Evolutionary conservation across 225 moss, liverwort and hornwort species (phyloP), one percentile per base, ranked within the genome.

Genomic region (Polytrichum formosum): DNA sequence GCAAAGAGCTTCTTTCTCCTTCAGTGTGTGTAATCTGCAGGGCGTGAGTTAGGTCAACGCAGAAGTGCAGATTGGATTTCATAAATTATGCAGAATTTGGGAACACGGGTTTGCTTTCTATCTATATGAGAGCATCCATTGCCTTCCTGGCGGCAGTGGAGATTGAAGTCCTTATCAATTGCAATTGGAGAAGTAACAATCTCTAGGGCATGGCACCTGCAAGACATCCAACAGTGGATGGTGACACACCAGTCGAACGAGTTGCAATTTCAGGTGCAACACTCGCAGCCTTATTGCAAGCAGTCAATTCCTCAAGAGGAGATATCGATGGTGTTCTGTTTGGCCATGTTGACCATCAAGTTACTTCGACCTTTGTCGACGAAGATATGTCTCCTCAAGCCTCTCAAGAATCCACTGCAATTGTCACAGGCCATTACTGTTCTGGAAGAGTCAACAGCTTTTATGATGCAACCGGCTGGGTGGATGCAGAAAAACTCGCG

Each of bases 261-360:
- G 87, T 98, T 66, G 90, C 91, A 22, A 76, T 98, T 17, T 92
- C 92, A 18, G 98, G 98, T 58, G 90, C 98, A 8, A 94, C 92
- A 74, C 81, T 98, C 26, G 91, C 98, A 60, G 94, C 88, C 62
- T 89, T 98, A 55, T 83, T 98, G 87, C 91, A 94, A 69, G 91
- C 92, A 33, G 87, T 90, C 16, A 90, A 88, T 59, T 85, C 91
- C 7, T 90, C 90, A 72, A 77, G 76, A 59, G 94, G 91, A 60
- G 98, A 98, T 78, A 91, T 88, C 77, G 98, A 98, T 28, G 98
- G 98, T 69, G 82, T 98, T 72, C 83, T 98, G 72, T 98, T 98
- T 66, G 98, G 98, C 30, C 88, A 91, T 76, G 78, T 89, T 6
- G 91, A 94, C 64, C 90, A 79, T 17, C 95, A 82, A 68, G 82